Conservation (phyloP, 148 eudicot species). For the Spergularia bocconei region DNA sequence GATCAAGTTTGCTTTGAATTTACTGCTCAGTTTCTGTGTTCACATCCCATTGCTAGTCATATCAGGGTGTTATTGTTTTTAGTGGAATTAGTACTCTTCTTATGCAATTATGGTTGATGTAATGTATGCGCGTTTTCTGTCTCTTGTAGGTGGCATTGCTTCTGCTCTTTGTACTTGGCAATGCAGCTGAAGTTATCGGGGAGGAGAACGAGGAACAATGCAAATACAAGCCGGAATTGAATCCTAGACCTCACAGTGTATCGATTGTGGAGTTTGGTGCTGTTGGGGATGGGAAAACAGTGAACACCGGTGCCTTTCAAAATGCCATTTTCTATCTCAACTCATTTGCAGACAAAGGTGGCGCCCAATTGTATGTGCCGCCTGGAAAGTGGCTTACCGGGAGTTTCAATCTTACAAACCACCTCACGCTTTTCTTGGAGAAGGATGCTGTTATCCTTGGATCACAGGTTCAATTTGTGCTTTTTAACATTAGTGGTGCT, state of each 20-base stretch:
- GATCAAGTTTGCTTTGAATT: background rate
- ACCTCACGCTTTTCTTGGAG: constrained; percentile 64
- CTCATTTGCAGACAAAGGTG: constrained; percentile 63
- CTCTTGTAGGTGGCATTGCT: constrained; percentile 43
- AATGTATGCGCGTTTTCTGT: background rate
- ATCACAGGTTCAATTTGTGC: constrained; percentile 45
- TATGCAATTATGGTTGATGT: background rate
- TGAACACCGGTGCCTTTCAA: constrained; percentile 56
- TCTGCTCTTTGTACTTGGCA: constrained; percentile 35
- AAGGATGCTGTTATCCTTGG: constrained; percentile 52
- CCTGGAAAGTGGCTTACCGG: constrained; percentile 58
- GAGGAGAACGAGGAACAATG: constrained; percentile 40
- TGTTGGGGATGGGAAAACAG: constrained; percentile 55
- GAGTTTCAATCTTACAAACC: constrained; percentile 60
- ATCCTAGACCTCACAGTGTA: constrained; percentile 59
- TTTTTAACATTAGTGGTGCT: background rate
- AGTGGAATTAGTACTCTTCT: background rate
- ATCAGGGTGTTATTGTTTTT: background rate
- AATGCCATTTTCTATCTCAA: constrained; percentile 62
- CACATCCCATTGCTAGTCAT: background rate
- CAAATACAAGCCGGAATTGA: constrained; percentile 38
- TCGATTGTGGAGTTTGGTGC: constrained; percentile 64
- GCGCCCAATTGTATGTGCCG: constrained; percentile 60
- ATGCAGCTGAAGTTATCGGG: constrained; percentile 25
- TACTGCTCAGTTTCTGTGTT: background rate